phyloP scores from a whole-genome alignment of 345 rosid species.

The Gossypium mustelinum region DNA sequence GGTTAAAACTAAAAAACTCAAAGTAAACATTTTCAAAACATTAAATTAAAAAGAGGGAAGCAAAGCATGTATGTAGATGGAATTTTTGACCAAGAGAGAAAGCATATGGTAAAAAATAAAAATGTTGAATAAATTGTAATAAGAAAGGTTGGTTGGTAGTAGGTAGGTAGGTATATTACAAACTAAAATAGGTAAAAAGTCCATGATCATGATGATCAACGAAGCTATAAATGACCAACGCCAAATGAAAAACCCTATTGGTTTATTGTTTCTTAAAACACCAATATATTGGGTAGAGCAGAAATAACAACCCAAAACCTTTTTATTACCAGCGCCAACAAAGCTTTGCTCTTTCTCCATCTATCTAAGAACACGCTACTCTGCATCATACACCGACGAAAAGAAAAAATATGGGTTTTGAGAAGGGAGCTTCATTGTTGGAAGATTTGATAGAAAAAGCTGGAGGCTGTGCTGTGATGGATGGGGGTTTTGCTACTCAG shows the following conservation, averaged over 20 bases:
- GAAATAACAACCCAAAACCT: background rate
- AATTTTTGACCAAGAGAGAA: background rate
- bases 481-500: constrained; percentile 95
- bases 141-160: background rate
- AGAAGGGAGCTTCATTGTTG: constrained; percentile 38
- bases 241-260: background rate
- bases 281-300: too few species aligned
- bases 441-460: constrained; percentile 61
- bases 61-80: background rate
- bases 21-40: background rate
- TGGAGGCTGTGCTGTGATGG: constrained; percentile 89
- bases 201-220: background rate
- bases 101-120: background rate
- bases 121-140: background rate
- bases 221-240: background rate
- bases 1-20: background rate
- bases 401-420: constrained; percentile 41
- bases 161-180: background rate
- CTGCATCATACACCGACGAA: background rate
- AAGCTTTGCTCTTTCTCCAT: background rate
- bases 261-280: constrained; percentile 1
- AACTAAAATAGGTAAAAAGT: background rate
- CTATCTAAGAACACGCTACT: background rate
- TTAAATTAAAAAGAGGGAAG: background rate
- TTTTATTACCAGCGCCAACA: background rate